A percentile compares a stretch with the other conserved stretches of the same genome.
phyloP scores from a whole-genome alignment of 345 rosid species.

The Dipteronia dyeriana region DNA sequence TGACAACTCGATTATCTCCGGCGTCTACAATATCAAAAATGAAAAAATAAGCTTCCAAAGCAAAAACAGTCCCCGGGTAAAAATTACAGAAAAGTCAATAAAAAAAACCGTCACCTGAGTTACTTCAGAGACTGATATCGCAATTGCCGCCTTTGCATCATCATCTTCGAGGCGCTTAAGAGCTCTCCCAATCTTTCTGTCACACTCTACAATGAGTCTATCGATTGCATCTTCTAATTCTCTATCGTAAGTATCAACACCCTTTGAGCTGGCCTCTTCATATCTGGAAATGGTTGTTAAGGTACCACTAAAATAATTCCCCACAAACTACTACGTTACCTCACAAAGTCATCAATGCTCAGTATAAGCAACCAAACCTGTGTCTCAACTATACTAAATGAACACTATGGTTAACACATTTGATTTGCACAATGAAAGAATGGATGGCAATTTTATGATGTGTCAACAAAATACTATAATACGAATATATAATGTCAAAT shows the following conservation, averaged over 20 bases:
- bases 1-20: constrained; percentile 78
- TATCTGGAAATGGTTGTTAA: constrained; percentile 60
- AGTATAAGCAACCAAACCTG: not conserved
- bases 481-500: not conserved
- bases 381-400: not conserved
- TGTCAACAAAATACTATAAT: not conserved
- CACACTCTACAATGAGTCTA: constrained; percentile 94
- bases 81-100: not conserved
- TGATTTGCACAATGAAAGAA: not conserved
- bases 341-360: constrained; percentile 2
- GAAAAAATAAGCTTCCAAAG: not conserved
- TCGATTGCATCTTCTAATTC: constrained; percentile 97
- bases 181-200: constrained; percentile 93
- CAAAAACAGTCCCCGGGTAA: not conserved
- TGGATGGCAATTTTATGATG: too few species aligned
- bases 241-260: constrained; percentile 79
- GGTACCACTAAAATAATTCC: constrained; percentile 11
- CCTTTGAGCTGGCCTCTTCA: constrained; percentile 84
- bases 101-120: constrained; percentile 63
- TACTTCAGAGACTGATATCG: constrained; percentile 95
- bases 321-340: not conserved
- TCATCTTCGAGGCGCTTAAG: constrained; percentile 98
- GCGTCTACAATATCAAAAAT: constrained; percentile 51
- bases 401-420: not conserved
- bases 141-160: constrained; percentile 99